phyloP scores from a whole-genome alignment of 2,329 filamentous ascomycete genomes.

The Penicillium crustosum region DNA sequence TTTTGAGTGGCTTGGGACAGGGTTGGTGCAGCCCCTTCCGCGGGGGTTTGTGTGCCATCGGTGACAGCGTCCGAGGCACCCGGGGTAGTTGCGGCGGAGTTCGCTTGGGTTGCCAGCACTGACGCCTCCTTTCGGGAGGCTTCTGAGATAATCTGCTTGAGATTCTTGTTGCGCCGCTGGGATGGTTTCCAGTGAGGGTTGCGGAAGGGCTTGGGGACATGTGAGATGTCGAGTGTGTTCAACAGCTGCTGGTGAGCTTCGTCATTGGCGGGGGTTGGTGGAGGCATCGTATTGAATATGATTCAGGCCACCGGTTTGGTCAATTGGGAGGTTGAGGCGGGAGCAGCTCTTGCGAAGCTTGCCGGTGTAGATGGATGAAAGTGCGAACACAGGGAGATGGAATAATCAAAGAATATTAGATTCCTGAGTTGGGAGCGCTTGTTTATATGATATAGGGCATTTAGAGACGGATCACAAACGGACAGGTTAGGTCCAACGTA shows the following conservation, averaged over 20 bases:
- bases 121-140: slow-evolving; percentile 88
- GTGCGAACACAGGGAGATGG: background rate
- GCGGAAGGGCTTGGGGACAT: slow-evolving; percentile 83
- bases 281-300: slow-evolving; percentile 50
- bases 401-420: background rate
- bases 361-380: background rate
- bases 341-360: slow-evolving; percentile 1
- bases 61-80: slow-evolving; percentile 36
- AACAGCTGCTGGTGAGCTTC: slow-evolving; percentile 83
- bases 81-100: slow-evolving; percentile 76
- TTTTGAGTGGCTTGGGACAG: slow-evolving; percentile 87
- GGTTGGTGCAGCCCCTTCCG: slow-evolving; percentile 55
- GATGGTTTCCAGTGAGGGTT: slow-evolving; percentile 88
- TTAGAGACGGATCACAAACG: background rate
- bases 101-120: slow-evolving; percentile 75
- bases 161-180: slow-evolving; percentile 96
- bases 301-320: background rate
- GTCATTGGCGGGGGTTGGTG: slow-evolving; percentile 68
- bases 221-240: slow-evolving; percentile 87
- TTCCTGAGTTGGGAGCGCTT: background rate
- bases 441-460: background rate
- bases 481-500: background rate
- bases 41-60: slow-evolving; percentile 49
- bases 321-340: slow-evolving; percentile 15
- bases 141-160: slow-evolving; percentile 93